phyloP scores from a whole-genome alignment of 2,329 filamentous ascomycete species.

The Pestalotiopsis sp. region DNA sequence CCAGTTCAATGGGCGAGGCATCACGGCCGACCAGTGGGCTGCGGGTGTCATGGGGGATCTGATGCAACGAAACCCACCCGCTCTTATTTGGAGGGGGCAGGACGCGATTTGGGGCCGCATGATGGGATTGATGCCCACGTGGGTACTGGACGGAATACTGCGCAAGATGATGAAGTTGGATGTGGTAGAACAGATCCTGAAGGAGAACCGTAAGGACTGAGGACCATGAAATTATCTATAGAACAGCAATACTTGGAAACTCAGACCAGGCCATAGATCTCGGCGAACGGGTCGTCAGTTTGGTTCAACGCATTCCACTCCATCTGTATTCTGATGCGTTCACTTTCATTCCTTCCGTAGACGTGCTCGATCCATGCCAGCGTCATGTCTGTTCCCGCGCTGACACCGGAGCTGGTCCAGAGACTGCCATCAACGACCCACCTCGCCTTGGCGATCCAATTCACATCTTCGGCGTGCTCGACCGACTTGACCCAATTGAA shows the following conservation, averaged over 20 bases:
- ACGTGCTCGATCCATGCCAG: constrained; percentile 19
- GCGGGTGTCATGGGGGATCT: constrained; percentile 21
- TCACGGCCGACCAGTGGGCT: constrained; percentile 25
- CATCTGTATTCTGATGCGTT: constrained; percentile 17
- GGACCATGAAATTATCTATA: too few relatives aligned
- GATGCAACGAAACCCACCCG: constrained; percentile 21
- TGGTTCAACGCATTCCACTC: constrained; percentile 23
- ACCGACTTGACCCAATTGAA: constrained; percentile 23
- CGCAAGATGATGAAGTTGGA: constrained; percentile 28
- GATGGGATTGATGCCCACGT: constrained; percentile 20
- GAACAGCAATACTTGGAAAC: background rate
- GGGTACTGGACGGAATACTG: constrained; percentile 21
- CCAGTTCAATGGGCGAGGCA: constrained; percentile 13
- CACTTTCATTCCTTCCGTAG: constrained; percentile 22
- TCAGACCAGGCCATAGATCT: background rate
- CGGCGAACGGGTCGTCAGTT: constrained; percentile 25
- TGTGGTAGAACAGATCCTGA: constrained; percentile 23
- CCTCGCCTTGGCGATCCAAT: constrained; percentile 25
- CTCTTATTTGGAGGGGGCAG: constrained; percentile 27
- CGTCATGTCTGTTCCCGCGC: constrained; percentile 25
- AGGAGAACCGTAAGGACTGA: background rate
- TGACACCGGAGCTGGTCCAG: constrained; percentile 27
- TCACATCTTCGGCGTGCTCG: constrained; percentile 18
- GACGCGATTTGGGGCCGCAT: constrained; percentile 20
- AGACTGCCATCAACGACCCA: constrained; percentile 26